These are phyloP conservation scores for Plasmodium gonderi DNA, from an alignment of 169 alveolate genomes.

Conservation along the genomic window DNA sequence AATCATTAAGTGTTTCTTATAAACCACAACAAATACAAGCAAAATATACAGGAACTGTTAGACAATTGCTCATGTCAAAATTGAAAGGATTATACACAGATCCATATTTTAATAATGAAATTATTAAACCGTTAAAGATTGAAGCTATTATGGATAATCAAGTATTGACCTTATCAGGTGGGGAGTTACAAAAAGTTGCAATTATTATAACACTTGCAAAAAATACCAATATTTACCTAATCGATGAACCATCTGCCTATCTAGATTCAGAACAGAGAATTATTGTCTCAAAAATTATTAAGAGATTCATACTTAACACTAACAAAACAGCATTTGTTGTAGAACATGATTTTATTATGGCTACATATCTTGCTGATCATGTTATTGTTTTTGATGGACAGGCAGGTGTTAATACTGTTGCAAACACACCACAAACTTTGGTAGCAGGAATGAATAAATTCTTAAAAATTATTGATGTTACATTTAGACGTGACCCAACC, in stretches of 20 bases:
- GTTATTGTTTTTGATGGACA: slow-evolving; percentile 98
- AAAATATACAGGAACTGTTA: slow-evolving; percentile 97
- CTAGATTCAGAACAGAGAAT: slow-evolving; percentile 99
- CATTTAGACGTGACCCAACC: slow-evolving; percentile 98
- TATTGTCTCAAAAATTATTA: slow-evolving; percentile 98
- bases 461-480: slow-evolving; percentile 95
- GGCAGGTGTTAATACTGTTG: slow-evolving; percentile 95
- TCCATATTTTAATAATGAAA: slow-evolving; percentile 97
- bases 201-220: slow-evolving; percentile 97
- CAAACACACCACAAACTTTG: slow-evolving; percentile 88
- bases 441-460: slow-evolving; percentile 95
- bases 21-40: slow-evolving; percentile 99
- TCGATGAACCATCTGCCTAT: slow-evolving; percentile 99
- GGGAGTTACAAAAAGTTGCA: slow-evolving; percentile 99
- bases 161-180: slow-evolving; percentile 97
- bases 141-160: slow-evolving; percentile 95
- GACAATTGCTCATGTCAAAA: slow-evolving; percentile 93
- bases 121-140: slow-evolving; percentile 95
- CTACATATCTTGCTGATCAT: slow-evolving; percentile 99
- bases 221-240: slow-evolving; percentile 98
- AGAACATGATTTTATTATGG: slow-evolving; percentile 99
- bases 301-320: slow-evolving; percentile 96
- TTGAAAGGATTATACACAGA: slow-evolving; percentile 92
- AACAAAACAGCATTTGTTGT: slow-evolving; percentile 99
- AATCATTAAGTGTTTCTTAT: slow-evolving; percentile 95